Evolutionary conservation across 768 basidiomycete species (phyloP), one percentile per base, ranked within the genome.

Genomic region (Boletus pseudopeckii): DNA sequence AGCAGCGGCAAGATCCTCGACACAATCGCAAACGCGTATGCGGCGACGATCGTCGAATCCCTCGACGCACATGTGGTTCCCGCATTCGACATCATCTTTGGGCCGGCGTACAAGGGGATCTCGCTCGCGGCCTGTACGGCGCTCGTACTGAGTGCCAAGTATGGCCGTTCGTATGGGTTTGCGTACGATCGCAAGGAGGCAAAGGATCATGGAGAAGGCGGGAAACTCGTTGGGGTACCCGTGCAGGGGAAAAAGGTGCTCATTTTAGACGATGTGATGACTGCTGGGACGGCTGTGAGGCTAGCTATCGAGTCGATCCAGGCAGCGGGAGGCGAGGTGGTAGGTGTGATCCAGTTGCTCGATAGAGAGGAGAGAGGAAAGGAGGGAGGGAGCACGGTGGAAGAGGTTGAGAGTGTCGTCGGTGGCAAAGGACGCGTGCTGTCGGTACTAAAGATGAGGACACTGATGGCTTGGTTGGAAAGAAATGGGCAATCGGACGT

Each of bases 61-160:
- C 50, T 67, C 42, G 61, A 67, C 7, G 57, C 58, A 48, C 59
- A 22, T 38, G 63, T 46, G 10, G 53, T 79, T 7, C 73, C 76
- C 1, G 43, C 64, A 26, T 84, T 95, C 62, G 91, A 96, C 61
- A 81, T 98, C 42, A 79, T 98, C 33, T 97, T 98, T 62, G 96
- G 96, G 0, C 96, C 96, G 1, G 95, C 96, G 3, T 98, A 98
- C 76, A 98, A 98, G 74, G 96, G 93, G 24, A 98, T 98, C 65
- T 81, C 94, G 0, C 84, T 99, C 47, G 95, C 94, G 0, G 88
- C 95, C 0, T 80, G 88, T 33, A 90, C 95, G 4, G 78, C 88
- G 3, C 78, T 95, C 18, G 77, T 86, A 20, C 78, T 99, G 34
- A 79, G 85, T 52, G 80, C 86, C 13, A 76, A 82, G 44, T 77